Percentiles rank a stretch among this genome's conserved stretches.
Evolutionary conservation across 2,329 filamentous ascomycete species (phyloP).

Genomic region (Colletotrichum limetticola): DNA sequence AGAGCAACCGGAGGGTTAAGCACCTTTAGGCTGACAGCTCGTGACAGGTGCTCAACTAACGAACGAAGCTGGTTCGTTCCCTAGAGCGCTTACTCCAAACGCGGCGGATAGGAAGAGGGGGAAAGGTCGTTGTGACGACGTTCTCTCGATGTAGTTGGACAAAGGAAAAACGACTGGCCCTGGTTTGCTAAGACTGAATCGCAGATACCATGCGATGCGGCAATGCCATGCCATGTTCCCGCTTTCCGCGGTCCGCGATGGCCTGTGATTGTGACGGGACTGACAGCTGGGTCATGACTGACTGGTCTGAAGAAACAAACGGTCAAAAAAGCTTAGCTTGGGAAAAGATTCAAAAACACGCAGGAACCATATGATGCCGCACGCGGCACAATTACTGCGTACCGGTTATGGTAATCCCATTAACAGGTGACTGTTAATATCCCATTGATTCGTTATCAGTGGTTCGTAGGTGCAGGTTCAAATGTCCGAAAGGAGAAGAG

Average conservation of each 20-base stretch:
- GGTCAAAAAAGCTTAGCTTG: conserved; percentile 30
- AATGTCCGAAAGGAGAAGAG: conserved; percentile 34
- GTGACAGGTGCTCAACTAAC: conserved; percentile 25
- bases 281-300: neutral
- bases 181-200: conserved; percentile 9
- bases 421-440: conserved; percentile 19
- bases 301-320: conserved; percentile 27
- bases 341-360: neutral
- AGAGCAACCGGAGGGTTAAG: conserved; percentile 9
- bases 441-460: conserved; percentile 30
- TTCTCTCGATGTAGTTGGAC: conserved; percentile 12
- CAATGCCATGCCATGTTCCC: conserved; percentile 1
- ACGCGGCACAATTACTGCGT: neutral
- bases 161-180: conserved; percentile 33
- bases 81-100: conserved; percentile 31
- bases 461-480: conserved; percentile 5
- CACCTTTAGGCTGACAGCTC: conserved; percentile 9
- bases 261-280: neutral
- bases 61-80: conserved; percentile 6
- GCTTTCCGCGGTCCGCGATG: conserved; percentile 9
- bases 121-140: conserved; percentile 24
- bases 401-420: neutral
- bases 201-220: neutral
- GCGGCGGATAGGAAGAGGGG: neutral
- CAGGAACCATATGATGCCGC: conserved; percentile 29